Evolutionary conservation across 2,329 filamentous ascomycete species (phyloP).

Genomic region (Zasmidium cellare): DNA sequence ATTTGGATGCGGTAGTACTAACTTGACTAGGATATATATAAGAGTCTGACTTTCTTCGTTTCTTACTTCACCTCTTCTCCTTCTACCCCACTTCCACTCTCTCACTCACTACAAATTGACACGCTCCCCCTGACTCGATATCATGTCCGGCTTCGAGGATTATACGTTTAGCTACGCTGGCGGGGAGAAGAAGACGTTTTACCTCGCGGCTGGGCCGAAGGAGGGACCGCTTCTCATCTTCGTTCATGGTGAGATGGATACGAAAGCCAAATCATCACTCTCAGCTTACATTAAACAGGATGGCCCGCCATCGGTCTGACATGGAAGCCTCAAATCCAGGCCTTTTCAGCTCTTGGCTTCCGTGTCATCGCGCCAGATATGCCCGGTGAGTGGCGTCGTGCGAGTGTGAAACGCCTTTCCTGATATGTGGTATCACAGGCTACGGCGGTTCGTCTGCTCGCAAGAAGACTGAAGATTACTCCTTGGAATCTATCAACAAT

Average conservation of each 20-base stretch:
- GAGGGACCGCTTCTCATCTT: conserved; percentile 31
- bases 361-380: conserved; percentile 34
- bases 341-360: conserved; percentile 32
- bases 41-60: too few relatives aligned
- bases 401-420: too few relatives aligned
- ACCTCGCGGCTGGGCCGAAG: conserved; percentile 28
- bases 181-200: conserved; percentile 28
- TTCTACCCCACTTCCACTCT: too few relatives aligned
- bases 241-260: conserved; percentile 23
- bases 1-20: too few relatives aligned
- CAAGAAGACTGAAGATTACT: conserved; percentile 32
- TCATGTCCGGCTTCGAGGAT: conserved; percentile 12
- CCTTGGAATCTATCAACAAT: conserved; percentile 30
- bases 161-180: conserved; percentile 22
- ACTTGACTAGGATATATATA: too few relatives aligned
- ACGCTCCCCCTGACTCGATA: too few relatives aligned
- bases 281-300: conserved; percentile 7
- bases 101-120: too few relatives aligned
- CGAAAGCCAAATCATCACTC: not conserved
- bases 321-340: conserved; percentile 38
- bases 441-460: conserved; percentile 37
- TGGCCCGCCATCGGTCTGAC: conserved; percentile 39
- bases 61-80: too few relatives aligned
- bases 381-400: conserved; percentile 20
- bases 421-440: conserved; percentile 16